Percentiles rank a stretch among this genome's conserved stretches.
Evolutionary conservation across 2,329 filamentous ascomycete genomes (phyloP).

Genomic region (Neocucurbitaria cava): DNA sequence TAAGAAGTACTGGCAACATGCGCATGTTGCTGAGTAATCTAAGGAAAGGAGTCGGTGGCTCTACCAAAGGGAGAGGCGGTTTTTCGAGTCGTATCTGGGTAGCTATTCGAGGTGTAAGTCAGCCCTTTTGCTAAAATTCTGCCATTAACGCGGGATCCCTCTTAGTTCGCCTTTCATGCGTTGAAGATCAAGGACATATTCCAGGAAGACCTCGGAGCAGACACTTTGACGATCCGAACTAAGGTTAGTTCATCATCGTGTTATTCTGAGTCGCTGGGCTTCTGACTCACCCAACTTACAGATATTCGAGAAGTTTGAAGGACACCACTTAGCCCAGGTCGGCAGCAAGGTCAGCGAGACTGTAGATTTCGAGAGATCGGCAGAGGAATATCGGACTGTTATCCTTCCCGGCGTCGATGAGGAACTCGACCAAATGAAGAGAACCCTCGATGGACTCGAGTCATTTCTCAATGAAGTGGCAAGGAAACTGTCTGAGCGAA

Average conservation of each 20-base stretch:
- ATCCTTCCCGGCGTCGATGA: slow-evolving; percentile 75
- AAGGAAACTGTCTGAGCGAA: slow-evolving; percentile 64
- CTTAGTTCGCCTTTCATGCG: slow-evolving; percentile 72
- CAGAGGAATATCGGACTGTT: slow-evolving; percentile 72
- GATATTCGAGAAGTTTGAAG: slow-evolving; percentile 67
- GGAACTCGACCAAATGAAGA: slow-evolving; percentile 79
- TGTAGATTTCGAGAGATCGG: slow-evolving; percentile 79
- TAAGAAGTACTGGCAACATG: slow-evolving; percentile 80
- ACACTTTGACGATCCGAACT: slow-evolving; percentile 59
- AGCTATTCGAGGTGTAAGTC: slow-evolving; percentile 63
- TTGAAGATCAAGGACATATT: slow-evolving; percentile 73
- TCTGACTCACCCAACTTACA: slow-evolving; percentile 36
- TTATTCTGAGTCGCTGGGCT: neutral
- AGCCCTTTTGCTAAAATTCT: too few species aligned
- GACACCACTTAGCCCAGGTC: slow-evolving; percentile 66
- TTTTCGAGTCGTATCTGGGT: slow-evolving; percentile 75
- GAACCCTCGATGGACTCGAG: slow-evolving; percentile 78
- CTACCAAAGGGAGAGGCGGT: slow-evolving; percentile 57
- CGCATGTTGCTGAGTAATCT: slow-evolving; percentile 72
- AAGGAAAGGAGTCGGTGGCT: slow-evolving; percentile 75
- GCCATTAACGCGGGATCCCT: slow-evolving; percentile 18
- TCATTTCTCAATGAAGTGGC: slow-evolving; percentile 74
- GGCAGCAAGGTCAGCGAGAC: slow-evolving; percentile 75
- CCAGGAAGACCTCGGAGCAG: slow-evolving; percentile 62
- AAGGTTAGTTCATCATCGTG: slow-evolving; percentile 54